Conservation (phyloP, 371 early-diverging fungal genomes). For the Mortierella sp. region DNA sequence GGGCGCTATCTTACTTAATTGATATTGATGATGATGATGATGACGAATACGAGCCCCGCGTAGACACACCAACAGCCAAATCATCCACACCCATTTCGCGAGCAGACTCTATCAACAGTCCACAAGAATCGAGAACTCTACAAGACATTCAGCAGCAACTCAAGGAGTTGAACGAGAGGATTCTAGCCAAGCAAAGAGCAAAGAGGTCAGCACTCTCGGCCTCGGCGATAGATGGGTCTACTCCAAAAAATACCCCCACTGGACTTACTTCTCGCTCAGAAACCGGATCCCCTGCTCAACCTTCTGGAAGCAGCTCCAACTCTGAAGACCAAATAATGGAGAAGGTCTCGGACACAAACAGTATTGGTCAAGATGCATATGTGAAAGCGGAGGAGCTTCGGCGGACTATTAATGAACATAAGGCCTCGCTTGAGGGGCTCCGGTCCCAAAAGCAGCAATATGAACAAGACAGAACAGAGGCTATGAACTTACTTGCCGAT, state of each 20-base stretch:
- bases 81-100: background rate
- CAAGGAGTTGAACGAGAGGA: constrained; percentile 29
- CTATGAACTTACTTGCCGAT: background rate
- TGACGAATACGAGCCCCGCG: constrained; percentile 8
- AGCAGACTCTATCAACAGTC: background rate
- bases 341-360: background rate
- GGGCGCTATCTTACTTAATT: constrained; percentile 28
- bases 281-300: background rate
- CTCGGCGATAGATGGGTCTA: background rate
- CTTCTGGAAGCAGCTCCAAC: constrained; percentile 5
- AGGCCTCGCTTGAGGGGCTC: constrained; percentile 23
- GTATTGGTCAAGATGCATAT: background rate
- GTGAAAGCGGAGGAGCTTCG: constrained; percentile 13
- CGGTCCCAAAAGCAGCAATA: constrained; percentile 17
- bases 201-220: constrained; percentile 22
- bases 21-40: constrained; percentile 49
- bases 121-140: background rate
- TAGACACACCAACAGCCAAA: background rate
- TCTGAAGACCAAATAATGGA: background rate
- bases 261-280: background rate
- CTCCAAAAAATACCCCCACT: background rate
- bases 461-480: constrained; percentile 12
- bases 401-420: constrained; percentile 9
- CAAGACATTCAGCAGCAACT: constrained; percentile 22
- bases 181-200: constrained; percentile 30